A percentile compares a stretch with the other conserved stretches of the same genome.
Conservation (phyloP, 1,139 yeast species). For the Hemisphaericaspora xylanilytica region DNA sequence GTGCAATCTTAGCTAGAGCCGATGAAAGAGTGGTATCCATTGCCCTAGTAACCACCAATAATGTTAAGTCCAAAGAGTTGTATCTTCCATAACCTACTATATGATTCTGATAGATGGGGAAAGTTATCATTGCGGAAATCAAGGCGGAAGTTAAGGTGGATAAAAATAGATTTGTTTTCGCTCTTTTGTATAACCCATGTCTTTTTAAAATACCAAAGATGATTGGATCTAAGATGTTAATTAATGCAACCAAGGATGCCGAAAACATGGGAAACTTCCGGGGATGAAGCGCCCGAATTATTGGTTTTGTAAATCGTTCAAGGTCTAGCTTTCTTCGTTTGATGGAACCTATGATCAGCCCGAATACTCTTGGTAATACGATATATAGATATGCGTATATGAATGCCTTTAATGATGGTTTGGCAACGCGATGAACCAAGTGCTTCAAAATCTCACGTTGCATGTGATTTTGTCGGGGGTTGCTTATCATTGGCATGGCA, state of each 20-base stretch:
- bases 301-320: slow-evolving; percentile 17
- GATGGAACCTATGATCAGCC: slow-evolving; percentile 18
- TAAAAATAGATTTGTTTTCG: slow-evolving; percentile 23
- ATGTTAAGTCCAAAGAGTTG: slow-evolving; percentile 33
- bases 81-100: slow-evolving; percentile 29
- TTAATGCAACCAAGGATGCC: slow-evolving; percentile 29
- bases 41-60: slow-evolving; percentile 37
- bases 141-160: slow-evolving; percentile 32
- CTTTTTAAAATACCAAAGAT: slow-evolving; percentile 18
- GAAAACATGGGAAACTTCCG: slow-evolving; percentile 32
- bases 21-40: slow-evolving; percentile 33
- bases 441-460: slow-evolving; percentile 1
- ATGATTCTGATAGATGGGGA: slow-evolving; percentile 32
- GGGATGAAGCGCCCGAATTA: slow-evolving; percentile 28
- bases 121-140: slow-evolving; percentile 25
- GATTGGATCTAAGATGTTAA: slow-evolving; percentile 35
- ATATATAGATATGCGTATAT: slow-evolving; percentile 35
- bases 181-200: slow-evolving; percentile 8
- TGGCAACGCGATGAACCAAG: slow-evolving; percentile 14
- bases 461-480: neutral
- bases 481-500: neutral
- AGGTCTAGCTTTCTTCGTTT: slow-evolving; percentile 18
- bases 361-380: slow-evolving; percentile 28
- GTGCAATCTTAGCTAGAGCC: slow-evolving; percentile 19
- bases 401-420: slow-evolving; percentile 32